A percentile compares a stretch with the other conserved stretches of the same genome.
These are phyloP conservation scores for Exophiala lecanii-corni DNA, from an alignment of 2,329 filamentous ascomycete species.

Conservation along the genomic window DNA sequence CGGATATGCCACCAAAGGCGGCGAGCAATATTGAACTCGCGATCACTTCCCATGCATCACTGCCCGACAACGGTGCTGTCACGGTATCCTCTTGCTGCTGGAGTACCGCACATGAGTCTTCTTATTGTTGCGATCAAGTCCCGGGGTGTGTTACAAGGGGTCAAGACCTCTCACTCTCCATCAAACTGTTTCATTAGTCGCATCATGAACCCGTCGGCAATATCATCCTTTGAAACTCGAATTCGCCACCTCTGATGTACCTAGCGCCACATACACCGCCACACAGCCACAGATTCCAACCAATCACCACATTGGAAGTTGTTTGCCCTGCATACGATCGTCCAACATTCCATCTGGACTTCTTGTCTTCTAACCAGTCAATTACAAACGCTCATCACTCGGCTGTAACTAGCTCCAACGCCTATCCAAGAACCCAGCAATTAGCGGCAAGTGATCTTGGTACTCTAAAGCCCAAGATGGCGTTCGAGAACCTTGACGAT, in stretches of 20 bases:
- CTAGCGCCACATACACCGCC: conserved; percentile 14
- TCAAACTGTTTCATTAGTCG: too few species aligned
- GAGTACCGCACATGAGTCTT: too few species aligned
- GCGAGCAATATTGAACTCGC: too few species aligned
- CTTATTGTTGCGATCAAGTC: too few species aligned
- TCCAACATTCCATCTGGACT: conserved; percentile 10
- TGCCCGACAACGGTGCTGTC: too few species aligned
- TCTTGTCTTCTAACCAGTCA: too few species aligned
- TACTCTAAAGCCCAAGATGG: conserved; percentile 2
- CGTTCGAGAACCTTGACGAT: conserved; percentile 16
- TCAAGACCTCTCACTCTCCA: too few species aligned
- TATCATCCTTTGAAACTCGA: not conserved
- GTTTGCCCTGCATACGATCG: conserved; percentile 10
- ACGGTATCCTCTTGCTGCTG: too few species aligned
- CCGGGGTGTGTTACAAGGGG: too few species aligned
- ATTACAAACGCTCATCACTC: too few species aligned
- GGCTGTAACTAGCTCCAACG: conserved; percentile 3
- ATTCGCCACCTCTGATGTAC: not conserved
- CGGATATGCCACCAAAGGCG: too few species aligned
- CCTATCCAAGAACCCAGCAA: conserved; percentile 4
- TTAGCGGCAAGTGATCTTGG: not conserved
- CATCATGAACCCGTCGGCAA: not conserved
- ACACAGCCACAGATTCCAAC: conserved; percentile 17
- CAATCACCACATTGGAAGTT: conserved; percentile 6
- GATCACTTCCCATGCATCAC: too few species aligned